Evolutionary conservation across 2,329 filamentous ascomycete species (phyloP).

Genomic region (Curvularia sp.): DNA sequence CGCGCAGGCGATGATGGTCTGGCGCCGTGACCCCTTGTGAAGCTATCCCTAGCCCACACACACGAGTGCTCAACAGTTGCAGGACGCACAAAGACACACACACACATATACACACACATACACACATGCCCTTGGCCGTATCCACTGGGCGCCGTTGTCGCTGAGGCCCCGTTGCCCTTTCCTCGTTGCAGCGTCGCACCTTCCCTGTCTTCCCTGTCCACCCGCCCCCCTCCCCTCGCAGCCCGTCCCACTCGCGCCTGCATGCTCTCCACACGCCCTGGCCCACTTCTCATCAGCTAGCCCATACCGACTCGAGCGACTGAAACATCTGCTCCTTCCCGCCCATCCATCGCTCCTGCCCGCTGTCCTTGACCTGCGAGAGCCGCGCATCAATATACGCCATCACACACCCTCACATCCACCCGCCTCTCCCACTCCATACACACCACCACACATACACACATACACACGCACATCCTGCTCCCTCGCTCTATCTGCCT

Average conservation of each 20-base stretch:
- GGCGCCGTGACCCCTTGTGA: constrained; percentile 1
- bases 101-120: background rate
- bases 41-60: background rate
- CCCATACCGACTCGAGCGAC: constrained; percentile 16
- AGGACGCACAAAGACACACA: background rate
- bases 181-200: background rate
- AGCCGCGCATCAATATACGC: background rate
- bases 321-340: constrained; percentile 36
- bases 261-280: constrained; percentile 13
- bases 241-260: constrained; percentile 5
- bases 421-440: background rate
- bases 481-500: too few species aligned
- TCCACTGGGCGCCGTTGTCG: background rate
- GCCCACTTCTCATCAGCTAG: constrained; percentile 7
- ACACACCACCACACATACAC: background rate
- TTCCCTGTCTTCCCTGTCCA: background rate
- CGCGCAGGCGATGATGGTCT: background rate
- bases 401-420: background rate
- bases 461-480: background rate
- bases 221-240: background rate
- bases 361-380: constrained; percentile 10
- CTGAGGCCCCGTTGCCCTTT: background rate
- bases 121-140: background rate
- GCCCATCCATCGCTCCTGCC: constrained; percentile 28
- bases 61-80: background rate